Conservation (phyloP, 805 yeast species). For the Suhomyces sp. region DNA sequence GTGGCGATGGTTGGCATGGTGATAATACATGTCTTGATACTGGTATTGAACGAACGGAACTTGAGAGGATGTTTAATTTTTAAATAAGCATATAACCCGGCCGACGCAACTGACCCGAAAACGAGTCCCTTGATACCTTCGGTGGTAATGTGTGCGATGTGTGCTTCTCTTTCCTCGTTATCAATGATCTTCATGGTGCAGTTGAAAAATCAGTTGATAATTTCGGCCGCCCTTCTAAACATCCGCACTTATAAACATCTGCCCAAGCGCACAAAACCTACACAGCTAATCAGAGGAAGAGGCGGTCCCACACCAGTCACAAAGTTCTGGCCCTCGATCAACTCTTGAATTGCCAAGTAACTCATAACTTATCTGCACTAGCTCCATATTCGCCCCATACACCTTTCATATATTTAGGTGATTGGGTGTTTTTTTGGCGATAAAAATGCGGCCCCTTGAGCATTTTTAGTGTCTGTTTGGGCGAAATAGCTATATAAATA, state of each 20-base stretch:
- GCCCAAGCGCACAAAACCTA: neutral
- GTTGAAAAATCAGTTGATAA: neutral
- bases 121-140: constrained; percentile 41
- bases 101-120: constrained; percentile 31
- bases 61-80: constrained; percentile 31
- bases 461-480: neutral
- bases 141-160: constrained; percentile 29
- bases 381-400: neutral
- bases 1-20: constrained; percentile 39
- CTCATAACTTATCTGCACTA: too few species aligned
- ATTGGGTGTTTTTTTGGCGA: neutral
- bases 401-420: too few species aligned
- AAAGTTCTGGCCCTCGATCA: too few species aligned
- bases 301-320: too few species aligned
- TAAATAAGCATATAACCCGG: constrained; percentile 32
- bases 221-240: neutral
- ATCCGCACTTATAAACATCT: neutral
- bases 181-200: constrained; percentile 35
- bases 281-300: too few species aligned
- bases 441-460: neutral
- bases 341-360: too few species aligned
- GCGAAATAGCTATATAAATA: too few species aligned
- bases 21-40: constrained; percentile 37
- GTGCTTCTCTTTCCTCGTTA: constrained; percentile 40
- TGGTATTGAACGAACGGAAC: constrained; percentile 35